Evolutionary conservation across 371 early-diverging fungal species (phyloP).

Genomic region (Smittium mucronatum): DNA sequence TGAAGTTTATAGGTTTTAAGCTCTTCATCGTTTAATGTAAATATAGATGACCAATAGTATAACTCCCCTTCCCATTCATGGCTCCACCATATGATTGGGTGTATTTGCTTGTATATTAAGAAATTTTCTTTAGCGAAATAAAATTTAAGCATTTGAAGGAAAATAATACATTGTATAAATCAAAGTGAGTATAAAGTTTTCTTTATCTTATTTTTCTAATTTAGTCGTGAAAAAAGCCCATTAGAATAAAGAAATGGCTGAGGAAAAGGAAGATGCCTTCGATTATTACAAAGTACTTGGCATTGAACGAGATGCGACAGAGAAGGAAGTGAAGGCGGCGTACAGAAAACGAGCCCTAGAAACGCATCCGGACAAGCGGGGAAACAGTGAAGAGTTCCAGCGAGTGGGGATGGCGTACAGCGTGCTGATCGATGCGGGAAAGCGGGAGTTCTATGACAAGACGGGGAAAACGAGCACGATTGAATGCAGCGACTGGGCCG

Average conservation of each 20-base stretch:
- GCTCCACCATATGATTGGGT: too few relatives aligned
- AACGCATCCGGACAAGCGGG: constrained; percentile 65
- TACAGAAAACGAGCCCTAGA: constrained; percentile 53
- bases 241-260: not conserved
- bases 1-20: constrained; percentile 57
- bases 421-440: constrained; percentile 60
- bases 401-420: constrained; percentile 69
- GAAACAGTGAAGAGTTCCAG: constrained; percentile 54
- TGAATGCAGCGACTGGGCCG: constrained; percentile 58
- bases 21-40: too few relatives aligned
- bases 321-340: constrained; percentile 53
- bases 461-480: constrained; percentile 42
- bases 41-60: too few relatives aligned
- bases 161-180: too few relatives aligned
- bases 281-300: constrained; percentile 40
- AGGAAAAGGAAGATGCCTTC: not conserved
- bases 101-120: too few relatives aligned
- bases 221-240: not conserved
- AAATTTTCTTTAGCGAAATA: too few relatives aligned
- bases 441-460: constrained; percentile 65
- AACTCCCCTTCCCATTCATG: too few relatives aligned
- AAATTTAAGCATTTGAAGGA: too few relatives aligned
- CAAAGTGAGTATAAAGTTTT: too few relatives aligned
- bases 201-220: not conserved
- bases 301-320: constrained; percentile 42